Base-by-base conservation (phyloP, 148 eudicot species). In the Spergularia marina region DNA sequence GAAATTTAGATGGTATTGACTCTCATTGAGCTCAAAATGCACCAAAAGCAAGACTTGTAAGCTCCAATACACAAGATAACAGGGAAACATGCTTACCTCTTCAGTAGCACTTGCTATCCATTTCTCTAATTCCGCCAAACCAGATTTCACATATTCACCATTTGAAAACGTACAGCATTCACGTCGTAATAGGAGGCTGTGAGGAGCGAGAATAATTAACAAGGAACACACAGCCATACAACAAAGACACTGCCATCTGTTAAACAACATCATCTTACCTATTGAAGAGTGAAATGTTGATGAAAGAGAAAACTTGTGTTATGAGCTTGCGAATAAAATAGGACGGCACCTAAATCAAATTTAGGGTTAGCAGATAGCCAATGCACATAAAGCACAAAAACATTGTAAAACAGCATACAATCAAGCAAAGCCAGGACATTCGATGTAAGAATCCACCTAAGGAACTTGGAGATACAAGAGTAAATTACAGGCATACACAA, bases 81-180 rank as follows among this genome's bases (percentile, higher is more conserved):
- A 68, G 23, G 5, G 8, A 0, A 25, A 77, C 68, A 54, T 49
- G 30, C 58, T 55, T 76, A 95, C 99, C 98, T 95, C 99, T 72
- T 91, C 97, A n/a, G 85, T 88, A 15, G 90, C 87, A 85, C 79
- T 82, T 68, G 84, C 92, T 41, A 95, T 90, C 99, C 99, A 95
- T 81, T 92, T 95, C 69, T 95, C 99, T 41, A 95, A 77, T 77
- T 95, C 99, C 30, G 97, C 97, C 73, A 95, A 81, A 60, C 99
- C 99, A 84, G 99, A 95, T 86, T 95, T 95, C 47, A 95, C 97
- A 79, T 95, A 95, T 85, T 95, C 99, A 70, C 99, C 99, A 71
- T 95, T 95, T 69, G 93, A 87, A 87, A 95, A 95, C 67, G 94
- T 95, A 83, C 99, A 95, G 74, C 99, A 95, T 86, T 95, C 99